Base-by-base conservation (phyloP, 2,329 filamentous ascomycete species). In the Coleophoma crateriformis region DNA sequence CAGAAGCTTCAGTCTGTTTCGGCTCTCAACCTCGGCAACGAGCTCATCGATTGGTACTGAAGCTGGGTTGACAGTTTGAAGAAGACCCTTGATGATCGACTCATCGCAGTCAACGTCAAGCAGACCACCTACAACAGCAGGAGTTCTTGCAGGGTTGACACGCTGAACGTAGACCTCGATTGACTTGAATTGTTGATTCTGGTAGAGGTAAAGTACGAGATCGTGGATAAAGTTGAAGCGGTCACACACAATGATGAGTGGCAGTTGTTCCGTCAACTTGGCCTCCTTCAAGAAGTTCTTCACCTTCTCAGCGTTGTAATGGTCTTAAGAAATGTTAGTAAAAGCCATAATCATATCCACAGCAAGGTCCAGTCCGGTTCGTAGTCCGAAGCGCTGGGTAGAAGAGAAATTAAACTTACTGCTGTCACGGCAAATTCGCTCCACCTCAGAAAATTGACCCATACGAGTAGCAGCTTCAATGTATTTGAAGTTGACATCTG, bases 201-300 rank as follows among this genome's bases (percentile, higher is more conserved):
- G 94, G 76, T 99, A 99, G 8, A 99, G 82, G 71, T 94, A 96
- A 19, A 99, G 80, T 41, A 99, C 90, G 64, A 99, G 72, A 64
- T 99, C 94, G 65, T 99, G 94, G 39, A 97, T 90, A 64, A 99
- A 96, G 75, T 97, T 95, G 80, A 95, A 96, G n/a, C 92, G 89
- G 67, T 99, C 94, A 72, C 95, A 99, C 51, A 99, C 90, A 61
- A 97, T 96, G 71, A 99, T 99, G 48, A 99, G 76, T 40, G 94
- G 94, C 40, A 99, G 79, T 72, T 96, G 92, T 69, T 99, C 94
- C 2, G 86, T 84, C 41, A 99, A 77, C 58, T 85, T 87, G 48
- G 94, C 92, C 68, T 99, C 95, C 75, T 99, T 99, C 54, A 99
- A 76, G 81, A 97, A 99, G 75, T 99, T 99, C 79, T 96, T 96